Conservation (phyloP, 2,329 filamentous ascomycete genomes). For the Ramularia collo-cygni region DNA sequence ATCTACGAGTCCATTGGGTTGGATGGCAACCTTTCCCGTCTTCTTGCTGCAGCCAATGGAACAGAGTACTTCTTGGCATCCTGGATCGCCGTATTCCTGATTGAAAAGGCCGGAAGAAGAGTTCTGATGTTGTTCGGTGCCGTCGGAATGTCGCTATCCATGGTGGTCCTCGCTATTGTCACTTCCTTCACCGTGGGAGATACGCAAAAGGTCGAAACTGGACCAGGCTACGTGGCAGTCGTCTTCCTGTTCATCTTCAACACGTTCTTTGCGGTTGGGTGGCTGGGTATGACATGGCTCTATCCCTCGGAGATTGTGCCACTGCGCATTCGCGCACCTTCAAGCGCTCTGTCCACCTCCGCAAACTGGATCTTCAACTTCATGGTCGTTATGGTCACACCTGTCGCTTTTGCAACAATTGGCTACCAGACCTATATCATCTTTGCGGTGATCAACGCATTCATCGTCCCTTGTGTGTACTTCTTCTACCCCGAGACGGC, state of each 20-base stretch:
- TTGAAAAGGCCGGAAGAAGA: slow-evolving; percentile 49
- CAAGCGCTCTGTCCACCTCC: slow-evolving; percentile 37
- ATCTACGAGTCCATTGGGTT: slow-evolving; percentile 50
- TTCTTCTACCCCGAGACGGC: slow-evolving; percentile 51
- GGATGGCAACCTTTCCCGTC: slow-evolving; percentile 38
- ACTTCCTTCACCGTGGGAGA: slow-evolving; percentile 9
- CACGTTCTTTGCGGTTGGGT: slow-evolving; percentile 32
- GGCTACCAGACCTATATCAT: slow-evolving; percentile 38
- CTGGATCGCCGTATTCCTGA: slow-evolving; percentile 44
- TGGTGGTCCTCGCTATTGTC: slow-evolving; percentile 26
- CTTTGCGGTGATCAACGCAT: slow-evolving; percentile 59
- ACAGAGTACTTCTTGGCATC: slow-evolving; percentile 48
- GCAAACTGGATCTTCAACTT: slow-evolving; percentile 28
- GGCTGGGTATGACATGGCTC: slow-evolving; percentile 30
- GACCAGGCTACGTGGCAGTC: slow-evolving; percentile 32
- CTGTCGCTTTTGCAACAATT: slow-evolving; percentile 50
- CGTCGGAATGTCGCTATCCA: slow-evolving; percentile 22
- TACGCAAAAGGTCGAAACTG: slow-evolving; percentile 5
- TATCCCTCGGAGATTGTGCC: slow-evolving; percentile 30
- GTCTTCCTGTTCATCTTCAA: slow-evolving; percentile 34
- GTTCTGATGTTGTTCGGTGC: slow-evolving; percentile 67
- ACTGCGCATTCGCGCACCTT: slow-evolving; percentile 29
- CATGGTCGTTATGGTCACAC: slow-evolving; percentile 51
- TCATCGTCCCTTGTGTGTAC: slow-evolving; percentile 45
- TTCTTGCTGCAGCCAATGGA: slow-evolving; percentile 49